These are phyloP conservation scores for Agastache rugosa DNA, from an alignment of 257 asterid species.

Conservation along the genomic window DNA sequence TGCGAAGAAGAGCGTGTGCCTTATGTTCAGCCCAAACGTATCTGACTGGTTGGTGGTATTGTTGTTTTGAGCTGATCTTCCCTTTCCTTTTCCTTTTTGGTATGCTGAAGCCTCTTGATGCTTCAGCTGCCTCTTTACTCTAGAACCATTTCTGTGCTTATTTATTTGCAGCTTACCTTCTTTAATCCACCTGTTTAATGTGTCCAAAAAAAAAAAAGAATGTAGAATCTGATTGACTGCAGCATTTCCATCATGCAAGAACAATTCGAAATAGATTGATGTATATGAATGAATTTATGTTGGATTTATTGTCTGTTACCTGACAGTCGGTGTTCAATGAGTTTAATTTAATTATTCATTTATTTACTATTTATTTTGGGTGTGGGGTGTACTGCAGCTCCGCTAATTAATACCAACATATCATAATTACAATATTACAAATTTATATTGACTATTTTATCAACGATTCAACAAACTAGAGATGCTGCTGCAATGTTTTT, in stretches of 20 bases:
- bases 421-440: too few species aligned
- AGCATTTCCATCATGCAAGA: not conserved
- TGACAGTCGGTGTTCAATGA: too few species aligned
- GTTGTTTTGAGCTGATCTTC: constrained; percentile 7
- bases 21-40: constrained; percentile 75
- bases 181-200: not conserved
- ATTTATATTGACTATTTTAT: too few species aligned
- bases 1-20: constrained; percentile 78
- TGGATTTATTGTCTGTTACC: not conserved
- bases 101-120: not conserved
- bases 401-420: too few species aligned
- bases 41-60: constrained; percentile 36
- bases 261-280: not conserved
- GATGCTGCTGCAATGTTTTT: too few species aligned
- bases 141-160: not conserved
- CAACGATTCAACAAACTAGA: too few species aligned
- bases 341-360: too few species aligned
- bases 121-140: not conserved
- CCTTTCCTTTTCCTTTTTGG: too few species aligned
- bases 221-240: not conserved
- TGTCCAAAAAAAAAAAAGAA: too few species aligned
- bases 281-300: not conserved
- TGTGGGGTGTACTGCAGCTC: too few species aligned
- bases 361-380: too few species aligned
- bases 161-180: not conserved